Base-by-base conservation (phyloP, 225 moss, liverwort and hornwort species). In the Neckera pumila region DNA sequence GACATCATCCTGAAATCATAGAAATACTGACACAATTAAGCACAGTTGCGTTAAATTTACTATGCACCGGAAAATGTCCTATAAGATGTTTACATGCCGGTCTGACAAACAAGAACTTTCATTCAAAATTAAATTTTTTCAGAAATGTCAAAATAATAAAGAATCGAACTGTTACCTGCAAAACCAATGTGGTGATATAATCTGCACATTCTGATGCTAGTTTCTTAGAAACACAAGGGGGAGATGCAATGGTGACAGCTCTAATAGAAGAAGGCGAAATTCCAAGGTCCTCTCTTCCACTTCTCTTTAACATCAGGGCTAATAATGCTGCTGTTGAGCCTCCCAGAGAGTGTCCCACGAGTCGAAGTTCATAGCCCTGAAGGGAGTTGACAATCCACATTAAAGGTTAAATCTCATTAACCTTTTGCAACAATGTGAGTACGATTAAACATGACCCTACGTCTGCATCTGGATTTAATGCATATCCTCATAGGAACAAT, bases 331-430 rank as follows among this genome's bases (percentile, higher is more conserved):
- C 97, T 83, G 95, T 93, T 80, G 98, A 94, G 84, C 98, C 98
- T 92, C 97, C 98, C 67, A 98, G 89, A 75, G 97, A 98, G 81
- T 98, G 98, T 40, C 97, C 98, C 79, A 95, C 93, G 19, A 97
- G 78, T 90, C 95, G 91, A 87, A 98, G 90, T 71, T 92, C 91
- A 80, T 94, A 98, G 54, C 95, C 96, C 97, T 98, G 93, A 81
- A 93, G 58, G 40, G 49, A 72, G 42, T 64, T 77, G 65, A 85
- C 77, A 47, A 81, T 85, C 23, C 12, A 76, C 21, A 80, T 43
- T 75, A 91, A 78, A 64, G 34, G 23, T 51, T 49, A 25, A 26
- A 82, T 82, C 17, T n/a, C 49, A 82, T 34, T 51, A 82, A 47
- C 36, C 65, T 26, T 82, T n/a, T n/a, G 51, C 64, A 27, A 51